phyloP scores from a whole-genome alignment of 306 rosid species.

The Glycine tomentella region DNA sequence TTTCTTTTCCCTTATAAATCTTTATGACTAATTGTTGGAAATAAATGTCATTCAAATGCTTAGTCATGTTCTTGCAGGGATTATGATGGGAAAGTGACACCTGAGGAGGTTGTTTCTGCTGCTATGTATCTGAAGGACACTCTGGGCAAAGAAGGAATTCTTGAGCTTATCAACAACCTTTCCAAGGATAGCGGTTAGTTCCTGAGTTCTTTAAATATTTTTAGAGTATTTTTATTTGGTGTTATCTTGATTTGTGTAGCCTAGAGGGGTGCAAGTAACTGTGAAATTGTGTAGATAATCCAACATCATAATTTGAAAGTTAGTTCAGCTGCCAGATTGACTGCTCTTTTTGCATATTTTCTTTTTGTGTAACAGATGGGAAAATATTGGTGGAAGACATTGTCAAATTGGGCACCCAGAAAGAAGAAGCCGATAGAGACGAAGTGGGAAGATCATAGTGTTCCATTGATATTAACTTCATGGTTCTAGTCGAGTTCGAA shows the following conservation, averaged over 20 bases:
- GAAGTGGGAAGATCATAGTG: conserved; percentile 45
- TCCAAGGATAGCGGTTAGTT: conserved; percentile 76
- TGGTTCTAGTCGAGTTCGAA: neutral
- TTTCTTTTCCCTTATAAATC: conserved; percentile 20
- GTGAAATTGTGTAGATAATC: neutral
- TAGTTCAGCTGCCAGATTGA: conserved; percentile 21
- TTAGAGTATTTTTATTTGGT: neutral
- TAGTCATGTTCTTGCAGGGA: conserved; percentile 62
- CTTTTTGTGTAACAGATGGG: conserved; percentile 52
- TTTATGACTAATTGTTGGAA: conserved; percentile 20
- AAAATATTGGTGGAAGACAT: conserved; percentile 60
- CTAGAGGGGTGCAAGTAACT: neutral
- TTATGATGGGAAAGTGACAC: conserved; percentile 87
- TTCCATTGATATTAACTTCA: neutral
- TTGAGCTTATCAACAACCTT: conserved; percentile 78
- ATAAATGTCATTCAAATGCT: conserved; percentile 26
- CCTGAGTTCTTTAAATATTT: neutral
- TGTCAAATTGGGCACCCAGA: conserved; percentile 49
- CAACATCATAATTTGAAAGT: neutral
- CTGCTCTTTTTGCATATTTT: neutral
- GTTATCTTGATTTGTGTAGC: neutral
- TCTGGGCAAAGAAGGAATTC: conserved; percentile 78
- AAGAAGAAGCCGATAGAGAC: conserved; percentile 41
- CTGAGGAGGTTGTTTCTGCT: conserved; percentile 88
- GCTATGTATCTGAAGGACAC: conserved; percentile 82